Evolutionary conservation across 1,139 yeast genomes (phyloP), one percentile per base, ranked within the genome.

Genomic region (Sugiyamaella grinbergsii): DNA sequence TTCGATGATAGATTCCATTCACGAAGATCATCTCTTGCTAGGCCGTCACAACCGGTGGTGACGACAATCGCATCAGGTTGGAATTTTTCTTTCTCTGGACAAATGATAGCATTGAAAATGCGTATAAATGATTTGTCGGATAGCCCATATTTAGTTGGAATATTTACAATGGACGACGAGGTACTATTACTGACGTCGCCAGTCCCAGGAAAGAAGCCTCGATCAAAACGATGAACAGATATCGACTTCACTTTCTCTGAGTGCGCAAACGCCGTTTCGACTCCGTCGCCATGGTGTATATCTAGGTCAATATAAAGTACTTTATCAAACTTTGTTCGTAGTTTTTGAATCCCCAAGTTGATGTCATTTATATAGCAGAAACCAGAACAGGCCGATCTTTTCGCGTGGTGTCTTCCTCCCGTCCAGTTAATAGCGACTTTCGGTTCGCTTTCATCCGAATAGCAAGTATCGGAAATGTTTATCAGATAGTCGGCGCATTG

Each of bases 241-340:
- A 84, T 70, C 1, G 87, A 82, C 48, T 77, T 68, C 0, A 86
- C 86, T 42, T 75, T 77, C 43, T 73, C 71, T 0, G 86, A 78
- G 55, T 70, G 74, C 52, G 72, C 71, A 66, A 83, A 85, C 0
- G 89, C 89, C 1, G 72, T 69, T 51, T 83, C 86, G 1, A 85
- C 93, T 0, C 90, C 95, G 63, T 85, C 91, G 0, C 93, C 91
- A 64, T 85, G 91, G 62, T 85, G 94, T 11, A 86, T 64, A 65
- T 86, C 95, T 7, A 85, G 66, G 63, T 86, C 95, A 2, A 86
- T 65, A 61, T 85, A 86, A 58, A 82, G 71, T 0, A 86, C 73
- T 32, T 67, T 74, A n/a, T 72, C 69, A 59, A 70, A 80, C 8
- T 66, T 64, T 13, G 71, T 71, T 26, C 90, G 67, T 8, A 85